phyloP scores from a whole-genome alignment of 164 flowering plant species.

The Chimonanthus salicifolius region DNA sequence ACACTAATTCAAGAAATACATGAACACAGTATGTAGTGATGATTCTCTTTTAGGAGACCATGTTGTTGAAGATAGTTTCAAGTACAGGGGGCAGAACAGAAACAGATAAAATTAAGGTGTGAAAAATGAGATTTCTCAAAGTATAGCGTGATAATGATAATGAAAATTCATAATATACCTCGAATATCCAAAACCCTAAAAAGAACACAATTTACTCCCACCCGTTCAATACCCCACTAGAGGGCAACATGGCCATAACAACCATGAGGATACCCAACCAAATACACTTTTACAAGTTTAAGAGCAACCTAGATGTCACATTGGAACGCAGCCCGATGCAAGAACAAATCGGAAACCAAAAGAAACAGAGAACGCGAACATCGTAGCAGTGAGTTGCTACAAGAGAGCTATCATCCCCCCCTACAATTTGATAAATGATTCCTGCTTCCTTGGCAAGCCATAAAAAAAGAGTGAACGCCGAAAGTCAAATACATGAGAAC shows the following conservation, averaged over 20 bases:
- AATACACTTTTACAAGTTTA: background rate
- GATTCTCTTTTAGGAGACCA: no score
- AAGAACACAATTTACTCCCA: background rate
- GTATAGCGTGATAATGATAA: background rate
- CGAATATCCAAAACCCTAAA: background rate
- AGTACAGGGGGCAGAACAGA: background rate
- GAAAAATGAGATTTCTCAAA: background rate
- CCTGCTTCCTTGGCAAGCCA: conserved; percentile 1
- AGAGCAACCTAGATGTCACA: background rate
- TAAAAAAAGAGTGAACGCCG: background rate
- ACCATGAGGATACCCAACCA: background rate
- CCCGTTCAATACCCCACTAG: background rate
- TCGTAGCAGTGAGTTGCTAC: background rate
- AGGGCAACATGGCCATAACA: background rate
- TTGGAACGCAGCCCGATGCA: background rate
- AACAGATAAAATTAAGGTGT: no score
- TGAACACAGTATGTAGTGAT: no score
- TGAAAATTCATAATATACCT: no score
- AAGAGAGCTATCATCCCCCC: conserved; percentile 2
- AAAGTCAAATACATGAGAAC: background rate
- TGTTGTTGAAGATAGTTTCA: background rate
- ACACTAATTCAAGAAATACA: no score
- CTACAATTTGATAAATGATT: background rate
- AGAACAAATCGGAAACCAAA: background rate
- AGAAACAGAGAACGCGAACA: background rate